These are phyloP conservation scores for Coemansia sp. DNA, from an alignment of 192 early-diverging fungal species.

Conservation along the genomic window DNA sequence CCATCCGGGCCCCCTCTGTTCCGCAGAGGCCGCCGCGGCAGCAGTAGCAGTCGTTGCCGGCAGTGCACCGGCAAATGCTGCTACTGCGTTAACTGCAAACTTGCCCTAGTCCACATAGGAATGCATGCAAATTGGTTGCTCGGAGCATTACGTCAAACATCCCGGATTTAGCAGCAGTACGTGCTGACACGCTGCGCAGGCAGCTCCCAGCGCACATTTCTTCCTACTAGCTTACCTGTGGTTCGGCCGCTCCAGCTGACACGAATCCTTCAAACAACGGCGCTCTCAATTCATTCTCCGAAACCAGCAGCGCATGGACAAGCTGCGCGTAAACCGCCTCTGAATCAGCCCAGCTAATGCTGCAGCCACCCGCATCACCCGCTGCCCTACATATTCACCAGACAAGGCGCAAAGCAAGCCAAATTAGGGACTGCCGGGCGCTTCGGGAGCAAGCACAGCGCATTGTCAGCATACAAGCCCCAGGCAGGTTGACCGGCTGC, in stretches of 20 bases:
- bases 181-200: too few species aligned
- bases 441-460: background rate
- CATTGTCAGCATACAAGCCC: background rate
- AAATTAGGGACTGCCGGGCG: background rate
- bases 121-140: too few species aligned
- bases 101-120: slow-evolving; percentile 25
- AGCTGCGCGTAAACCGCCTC: slow-evolving; percentile 25
- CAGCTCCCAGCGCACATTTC: too few species aligned
- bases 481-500: too few species aligned
- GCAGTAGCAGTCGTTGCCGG: slow-evolving; percentile 6
- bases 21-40: background rate
- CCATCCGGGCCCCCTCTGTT: slow-evolving; percentile 13
- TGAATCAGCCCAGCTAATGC: slow-evolving; percentile 30
- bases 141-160: background rate
- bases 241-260: slow-evolving; percentile 39
- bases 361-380: background rate
- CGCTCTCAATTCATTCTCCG: slow-evolving; percentile 18
- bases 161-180: background rate
- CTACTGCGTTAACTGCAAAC: slow-evolving; percentile 46
- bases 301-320: slow-evolving; percentile 31
- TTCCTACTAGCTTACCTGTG: slow-evolving; percentile 29
- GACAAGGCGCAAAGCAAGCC: background rate
- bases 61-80: slow-evolving; percentile 26
- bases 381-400: slow-evolving; percentile 3
- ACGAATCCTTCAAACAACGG: slow-evolving; percentile 46